Evolutionary conservation across 176 grass and related monocot genomes (phyloP).

Genomic region (Aegilops bicornis): DNA sequence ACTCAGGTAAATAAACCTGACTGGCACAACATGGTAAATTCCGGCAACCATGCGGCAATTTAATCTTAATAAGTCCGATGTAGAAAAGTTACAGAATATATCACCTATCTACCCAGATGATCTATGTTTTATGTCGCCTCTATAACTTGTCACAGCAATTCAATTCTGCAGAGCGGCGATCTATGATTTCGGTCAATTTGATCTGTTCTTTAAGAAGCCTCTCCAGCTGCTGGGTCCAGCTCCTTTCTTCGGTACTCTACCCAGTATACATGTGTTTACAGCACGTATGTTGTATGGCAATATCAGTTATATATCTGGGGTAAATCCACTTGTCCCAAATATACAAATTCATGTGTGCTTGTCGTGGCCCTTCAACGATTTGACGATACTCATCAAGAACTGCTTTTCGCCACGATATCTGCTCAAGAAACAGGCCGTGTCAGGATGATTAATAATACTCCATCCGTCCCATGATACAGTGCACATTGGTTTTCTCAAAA

Average conservation of each 20-base stretch:
- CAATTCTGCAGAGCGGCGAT: not conserved
- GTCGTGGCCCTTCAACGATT: constrained; percentile 14
- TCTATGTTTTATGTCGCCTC: not conserved
- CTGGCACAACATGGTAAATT: not conserved
- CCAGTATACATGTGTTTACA: not conserved
- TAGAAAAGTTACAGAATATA: not conserved
- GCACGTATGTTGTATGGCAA: not conserved
- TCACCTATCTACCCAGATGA: not conserved
- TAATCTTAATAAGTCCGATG: not conserved
- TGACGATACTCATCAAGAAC: constrained; percentile 67
- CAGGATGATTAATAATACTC: constrained; percentile 7
- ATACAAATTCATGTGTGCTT: constrained; percentile 12
- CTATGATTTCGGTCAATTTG: not conserved
- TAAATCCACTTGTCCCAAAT: not conserved
- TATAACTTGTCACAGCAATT: not conserved
- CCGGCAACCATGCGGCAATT: not conserved
- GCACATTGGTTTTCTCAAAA: too few species aligned
- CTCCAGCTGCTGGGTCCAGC: not conserved
- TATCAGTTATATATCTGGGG: not conserved
- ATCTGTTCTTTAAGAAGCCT: not conserved
- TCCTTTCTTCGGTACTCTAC: not conserved
- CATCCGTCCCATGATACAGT: too few species aligned
- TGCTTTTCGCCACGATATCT: constrained; percentile 81
- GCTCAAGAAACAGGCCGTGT: constrained; percentile 13
- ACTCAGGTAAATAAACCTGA: not conserved